These are phyloP conservation scores for Ephemerocybe angulata DNA, from an alignment of 768 basidiomycete species.

Conservation along the genomic window DNA sequence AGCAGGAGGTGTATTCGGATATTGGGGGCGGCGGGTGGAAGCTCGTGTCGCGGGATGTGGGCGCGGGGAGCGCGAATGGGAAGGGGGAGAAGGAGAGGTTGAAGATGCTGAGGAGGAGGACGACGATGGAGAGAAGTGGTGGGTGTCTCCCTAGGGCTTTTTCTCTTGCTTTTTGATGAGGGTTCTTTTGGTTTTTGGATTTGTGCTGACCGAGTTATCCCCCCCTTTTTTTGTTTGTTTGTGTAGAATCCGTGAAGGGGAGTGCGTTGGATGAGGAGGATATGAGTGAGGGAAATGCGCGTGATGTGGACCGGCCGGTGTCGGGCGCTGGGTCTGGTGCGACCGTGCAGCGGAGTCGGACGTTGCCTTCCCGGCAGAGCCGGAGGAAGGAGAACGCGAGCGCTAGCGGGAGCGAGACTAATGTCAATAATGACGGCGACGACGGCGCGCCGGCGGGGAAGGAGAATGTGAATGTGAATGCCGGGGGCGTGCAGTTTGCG, in stretches of 20 bases:
- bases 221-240: constrained; percentile 7
- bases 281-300: no score
- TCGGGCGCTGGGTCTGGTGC: background rate
- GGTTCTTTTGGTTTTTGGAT: background rate
- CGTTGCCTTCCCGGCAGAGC: background rate
- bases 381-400: background rate
- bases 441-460: background rate
- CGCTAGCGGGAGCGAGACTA: background rate
- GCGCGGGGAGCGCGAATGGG: constrained; percentile 20
- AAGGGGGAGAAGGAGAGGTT: constrained; percentile 30
- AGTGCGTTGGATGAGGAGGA: background rate
- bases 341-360: constrained; percentile 4
- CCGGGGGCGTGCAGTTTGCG: background rate
- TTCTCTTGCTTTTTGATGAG: background rate
- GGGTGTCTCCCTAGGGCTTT: constrained; percentile 10
- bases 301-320: background rate
- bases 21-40: constrained; percentile 50
- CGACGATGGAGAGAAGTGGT: constrained; percentile 48
- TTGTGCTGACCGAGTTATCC: background rate
- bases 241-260: constrained; percentile 19
- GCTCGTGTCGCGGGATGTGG: constrained; percentile 30
- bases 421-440: background rate
- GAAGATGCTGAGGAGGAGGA: constrained; percentile 52
- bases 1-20: constrained; percentile 38
- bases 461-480: constrained; percentile 8